Evolutionary conservation across 306 rosid species (phyloP).

Genomic region (Pachyrhizus erosus): DNA sequence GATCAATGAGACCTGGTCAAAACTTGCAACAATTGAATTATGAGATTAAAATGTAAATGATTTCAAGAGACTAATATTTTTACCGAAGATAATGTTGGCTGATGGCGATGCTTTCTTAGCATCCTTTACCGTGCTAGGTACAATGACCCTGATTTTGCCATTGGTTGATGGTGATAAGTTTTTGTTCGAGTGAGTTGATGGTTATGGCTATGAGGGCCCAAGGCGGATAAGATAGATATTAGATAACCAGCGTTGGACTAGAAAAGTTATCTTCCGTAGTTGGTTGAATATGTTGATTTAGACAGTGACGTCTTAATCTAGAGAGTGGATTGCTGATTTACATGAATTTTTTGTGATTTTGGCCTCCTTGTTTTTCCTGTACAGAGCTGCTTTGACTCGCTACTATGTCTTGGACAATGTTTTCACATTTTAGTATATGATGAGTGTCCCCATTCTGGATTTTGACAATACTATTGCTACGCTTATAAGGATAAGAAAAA

Average conservation of each 20-base stretch:
- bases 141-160: conserved; percentile 1
- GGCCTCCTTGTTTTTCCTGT: conserved; percentile 36
- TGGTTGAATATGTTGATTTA: conserved; percentile 30
- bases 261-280: conserved; percentile 13
- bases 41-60: conserved; percentile 18
- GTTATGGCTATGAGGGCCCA: background rate
- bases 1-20: conserved; percentile 40
- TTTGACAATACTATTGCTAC: background rate
- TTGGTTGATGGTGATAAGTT: conserved; percentile 11
- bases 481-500: too few species aligned
- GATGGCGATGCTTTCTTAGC: conserved; percentile 27
- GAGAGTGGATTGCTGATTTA: conserved; percentile 34
- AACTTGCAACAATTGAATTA: conserved; percentile 38
- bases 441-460: background rate
- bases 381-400: conserved; percentile 36
- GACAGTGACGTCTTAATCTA: conserved; percentile 21
- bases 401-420: background rate
- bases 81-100: conserved; percentile 20
- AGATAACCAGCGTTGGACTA: conserved; percentile 35
- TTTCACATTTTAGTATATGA: conserved; percentile 3
- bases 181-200: conserved; percentile 40
- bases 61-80: conserved; percentile 13
- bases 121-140: conserved; percentile 30
- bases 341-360: conserved; percentile 26
- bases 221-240: conserved; percentile 36